These are phyloP conservation scores for Globisporangium nunn DNA, from an alignment of 352 stramenopile genomes.

Conservation along the genomic window DNA sequence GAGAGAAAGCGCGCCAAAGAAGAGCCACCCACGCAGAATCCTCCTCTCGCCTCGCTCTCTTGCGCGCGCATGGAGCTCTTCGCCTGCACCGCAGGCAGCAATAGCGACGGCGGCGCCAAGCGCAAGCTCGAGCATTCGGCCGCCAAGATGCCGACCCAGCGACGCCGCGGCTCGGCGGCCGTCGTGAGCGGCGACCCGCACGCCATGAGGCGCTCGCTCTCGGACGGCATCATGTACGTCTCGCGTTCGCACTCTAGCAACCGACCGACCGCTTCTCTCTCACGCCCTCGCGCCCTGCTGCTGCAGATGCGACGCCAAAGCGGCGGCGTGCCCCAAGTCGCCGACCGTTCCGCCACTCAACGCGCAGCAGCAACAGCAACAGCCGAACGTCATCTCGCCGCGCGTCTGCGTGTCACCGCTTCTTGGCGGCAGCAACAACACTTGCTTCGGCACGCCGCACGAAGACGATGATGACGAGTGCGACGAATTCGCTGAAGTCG, in stretches of 20 bases:
- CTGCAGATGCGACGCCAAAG: constrained; percentile 7
- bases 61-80: constrained; percentile 4
- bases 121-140: constrained; percentile 43
- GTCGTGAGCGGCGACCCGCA: constrained; percentile 12
- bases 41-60: not conserved
- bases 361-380: constrained; percentile 20
- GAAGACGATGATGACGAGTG: constrained; percentile 5
- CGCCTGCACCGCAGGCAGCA: constrained; percentile 9
- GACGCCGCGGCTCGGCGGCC: constrained; percentile 30
- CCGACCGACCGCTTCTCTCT: not conserved
- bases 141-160: constrained; percentile 17
- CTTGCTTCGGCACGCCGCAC: constrained; percentile 1
- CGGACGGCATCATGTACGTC: constrained; percentile 70
- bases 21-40: not conserved
- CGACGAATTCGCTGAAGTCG: not conserved
- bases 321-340: constrained; percentile 22
- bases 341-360: constrained; percentile 13
- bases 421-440: constrained; percentile 12
- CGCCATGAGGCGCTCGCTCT: constrained; percentile 52
- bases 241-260: not conserved
- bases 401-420: constrained; percentile 14
- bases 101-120: constrained; percentile 26
- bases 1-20: constrained; percentile 1
- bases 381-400: constrained; percentile 28
- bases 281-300: not conserved